Conservation (phyloP, 2,329 filamentous ascomycete genomes). For the Eutypella sp. region DNA sequence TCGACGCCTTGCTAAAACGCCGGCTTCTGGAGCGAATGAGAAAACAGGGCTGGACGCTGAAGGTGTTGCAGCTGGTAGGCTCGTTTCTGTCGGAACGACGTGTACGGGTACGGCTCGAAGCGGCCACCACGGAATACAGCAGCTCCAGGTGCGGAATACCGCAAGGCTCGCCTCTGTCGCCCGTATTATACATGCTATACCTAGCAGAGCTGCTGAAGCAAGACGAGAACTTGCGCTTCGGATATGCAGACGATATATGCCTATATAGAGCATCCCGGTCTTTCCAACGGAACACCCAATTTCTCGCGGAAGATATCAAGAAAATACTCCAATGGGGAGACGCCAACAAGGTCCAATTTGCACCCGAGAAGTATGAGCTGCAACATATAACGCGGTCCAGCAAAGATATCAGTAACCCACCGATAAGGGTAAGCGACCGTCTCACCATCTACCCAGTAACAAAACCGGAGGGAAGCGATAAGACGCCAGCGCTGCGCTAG, state of each 20-base stretch:
- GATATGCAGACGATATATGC: not conserved
- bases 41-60: slow-evolving; percentile 2
- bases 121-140: not conserved
- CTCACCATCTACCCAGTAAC: not conserved
- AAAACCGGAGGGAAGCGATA: not conserved
- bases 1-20: slow-evolving; percentile 4
- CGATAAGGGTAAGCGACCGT: not conserved
- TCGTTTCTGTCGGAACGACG: not conserved
- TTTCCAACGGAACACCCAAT: not conserved
- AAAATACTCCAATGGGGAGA: not conserved
- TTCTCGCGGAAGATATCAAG: not conserved
- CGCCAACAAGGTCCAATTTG: too few species aligned
- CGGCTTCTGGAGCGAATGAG: slow-evolving; percentile 2
- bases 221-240: not conserved
- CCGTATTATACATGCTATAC: not conserved
- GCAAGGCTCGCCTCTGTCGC: slow-evolving; percentile 5
- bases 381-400: too few species aligned
- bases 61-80: not conserved
- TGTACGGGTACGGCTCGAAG: slow-evolving; percentile 2
- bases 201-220: not conserved
- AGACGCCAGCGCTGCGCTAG: not conserved
- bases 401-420: not conserved
- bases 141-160: slow-evolving; percentile 1
- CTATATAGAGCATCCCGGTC: not conserved
- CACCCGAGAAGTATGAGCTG: too few species aligned